Conservation (phyloP, 208 protist species). For the Vickermania spadyakhi region DNA sequence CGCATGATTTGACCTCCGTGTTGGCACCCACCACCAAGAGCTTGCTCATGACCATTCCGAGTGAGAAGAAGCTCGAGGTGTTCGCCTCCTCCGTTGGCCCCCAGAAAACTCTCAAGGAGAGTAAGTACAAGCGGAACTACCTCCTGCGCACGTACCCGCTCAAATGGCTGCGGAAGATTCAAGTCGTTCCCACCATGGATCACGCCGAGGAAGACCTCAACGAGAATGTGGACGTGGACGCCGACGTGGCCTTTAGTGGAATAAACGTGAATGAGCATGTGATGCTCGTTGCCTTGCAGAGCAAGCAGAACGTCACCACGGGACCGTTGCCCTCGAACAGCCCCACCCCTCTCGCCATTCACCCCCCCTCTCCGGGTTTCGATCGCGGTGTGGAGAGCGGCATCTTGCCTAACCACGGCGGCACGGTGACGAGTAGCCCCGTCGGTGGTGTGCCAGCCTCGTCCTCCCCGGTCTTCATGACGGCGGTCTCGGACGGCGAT, state of each 20-base stretch:
- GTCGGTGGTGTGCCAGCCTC: background rate
- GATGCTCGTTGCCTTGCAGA: background rate
- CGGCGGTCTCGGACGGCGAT: background rate
- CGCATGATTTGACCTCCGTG: background rate
- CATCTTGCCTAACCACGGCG: background rate
- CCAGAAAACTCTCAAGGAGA: constrained; percentile 7
- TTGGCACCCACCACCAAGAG: background rate
- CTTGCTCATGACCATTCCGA: background rate
- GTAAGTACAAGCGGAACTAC: constrained; percentile 13
- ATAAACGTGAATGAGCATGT: background rate
- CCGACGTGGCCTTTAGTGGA: constrained; percentile 17
- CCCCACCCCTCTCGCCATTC: no score
- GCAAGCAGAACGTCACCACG: no score
- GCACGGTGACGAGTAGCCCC: background rate
- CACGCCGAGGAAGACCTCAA: constrained; percentile 15
- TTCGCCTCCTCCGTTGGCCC: constrained; percentile 5
- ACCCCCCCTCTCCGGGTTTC: no score
- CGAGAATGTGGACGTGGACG: constrained; percentile 12
- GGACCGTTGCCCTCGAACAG: no score
- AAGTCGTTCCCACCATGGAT: constrained; percentile 19
- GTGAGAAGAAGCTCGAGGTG: background rate
- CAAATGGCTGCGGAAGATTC: constrained; percentile 25
- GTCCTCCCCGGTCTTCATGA: background rate
- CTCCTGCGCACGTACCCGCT: constrained; percentile 31
- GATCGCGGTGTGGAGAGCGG: background rate